Base-by-base conservation (phyloP, 2,329 filamentous ascomycete species). In the Trichoderma atroviride region DNA sequence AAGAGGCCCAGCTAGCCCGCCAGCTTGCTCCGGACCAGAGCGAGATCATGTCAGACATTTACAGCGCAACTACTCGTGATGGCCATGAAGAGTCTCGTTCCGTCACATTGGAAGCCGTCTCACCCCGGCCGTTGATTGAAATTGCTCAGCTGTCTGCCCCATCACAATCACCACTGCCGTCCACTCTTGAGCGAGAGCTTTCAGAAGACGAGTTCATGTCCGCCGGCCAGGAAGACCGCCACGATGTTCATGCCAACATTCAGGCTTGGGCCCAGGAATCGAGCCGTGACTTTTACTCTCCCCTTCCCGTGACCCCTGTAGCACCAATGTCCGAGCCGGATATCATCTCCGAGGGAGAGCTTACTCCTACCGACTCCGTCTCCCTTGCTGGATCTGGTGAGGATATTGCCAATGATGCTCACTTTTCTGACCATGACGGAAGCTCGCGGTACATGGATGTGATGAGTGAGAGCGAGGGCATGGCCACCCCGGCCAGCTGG, bases 251-350 rank as follows among this genome's bases (percentile, higher is more conserved):
- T 74, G 84, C 85, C 57, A 88, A 87, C 1, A 90, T 90, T 72
- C 87, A 90, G 75, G 88, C 88, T 0, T 90, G 88, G 88, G 88
- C 88, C 1, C 84, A 88, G 72, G 80, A 83, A 69, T 85, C 85
- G 5, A 80, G 80, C 74, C 78, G 81, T 11, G 83, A 83, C 74
- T 89, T 89, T 74, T 89, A 89, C 81, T 89, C 87, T 6, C 87
- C 88, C 5, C 82, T 89, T 27, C 87, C 87, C 14, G 81, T 81
- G 27, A 84, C 85, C 1, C 85, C 84, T 2, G 79, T 81, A 5
- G 76, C 81, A 9, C 81, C 85, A 14, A 74, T 83, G 27, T 87
- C 86, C 5, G 87, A 86, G 77, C 82, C 82, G 22, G 85, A 86
- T 70, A 71, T 85, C 10, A 74, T 86, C 70, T 87, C 83, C 75